phyloP scores from a whole-genome alignment of 371 early-diverging fungal genomes.

The Mucor indicus region DNA sequence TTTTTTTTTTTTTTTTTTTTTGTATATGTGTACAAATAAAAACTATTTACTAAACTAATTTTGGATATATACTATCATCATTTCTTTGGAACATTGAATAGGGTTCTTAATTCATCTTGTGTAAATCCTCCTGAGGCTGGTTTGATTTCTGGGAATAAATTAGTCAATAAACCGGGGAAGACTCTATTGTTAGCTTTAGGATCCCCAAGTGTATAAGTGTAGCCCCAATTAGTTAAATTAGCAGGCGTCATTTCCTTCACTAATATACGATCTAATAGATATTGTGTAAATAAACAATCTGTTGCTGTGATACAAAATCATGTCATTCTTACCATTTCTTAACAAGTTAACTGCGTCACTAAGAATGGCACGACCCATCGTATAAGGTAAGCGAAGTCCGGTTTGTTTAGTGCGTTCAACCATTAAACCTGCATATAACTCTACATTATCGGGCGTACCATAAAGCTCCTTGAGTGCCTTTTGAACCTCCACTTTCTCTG shows the following conservation, averaged over 20 bases:
- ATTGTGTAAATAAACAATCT: no score
- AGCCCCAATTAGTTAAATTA: conserved; percentile 44
- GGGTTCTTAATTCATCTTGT: conserved; percentile 12
- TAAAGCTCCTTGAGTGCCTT: conserved; percentile 44
- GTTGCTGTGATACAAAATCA: no score
- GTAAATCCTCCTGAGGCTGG: conserved; percentile 11
- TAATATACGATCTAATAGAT: conserved; percentile 21
- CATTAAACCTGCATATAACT: conserved; percentile 49
- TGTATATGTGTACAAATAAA: not conserved
- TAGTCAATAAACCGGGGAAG: conserved; percentile 15
- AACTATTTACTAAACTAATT: not conserved
- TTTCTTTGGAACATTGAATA: conserved; percentile 19
- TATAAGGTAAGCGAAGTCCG: conserved; percentile 45
- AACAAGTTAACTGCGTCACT: conserved; percentile 53
- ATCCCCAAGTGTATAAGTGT: conserved; percentile 21
- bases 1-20: not conserved
- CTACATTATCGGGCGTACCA: conserved; percentile 40
- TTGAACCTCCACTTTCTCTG: conserved; percentile 34
- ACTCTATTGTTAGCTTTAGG: conserved; percentile 16
- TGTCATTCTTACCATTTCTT: conserved; percentile 39
- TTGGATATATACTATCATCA: not conserved
- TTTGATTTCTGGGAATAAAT: conserved; percentile 12
- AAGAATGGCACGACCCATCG: conserved; percentile 47
- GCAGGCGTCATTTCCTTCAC: conserved; percentile 33
- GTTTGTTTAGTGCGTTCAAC: conserved; percentile 41